These are phyloP conservation scores for Lophiotrema nucula DNA, from an alignment of 495 filamentous ascomycete genomes.

Conservation along the genomic window DNA sequence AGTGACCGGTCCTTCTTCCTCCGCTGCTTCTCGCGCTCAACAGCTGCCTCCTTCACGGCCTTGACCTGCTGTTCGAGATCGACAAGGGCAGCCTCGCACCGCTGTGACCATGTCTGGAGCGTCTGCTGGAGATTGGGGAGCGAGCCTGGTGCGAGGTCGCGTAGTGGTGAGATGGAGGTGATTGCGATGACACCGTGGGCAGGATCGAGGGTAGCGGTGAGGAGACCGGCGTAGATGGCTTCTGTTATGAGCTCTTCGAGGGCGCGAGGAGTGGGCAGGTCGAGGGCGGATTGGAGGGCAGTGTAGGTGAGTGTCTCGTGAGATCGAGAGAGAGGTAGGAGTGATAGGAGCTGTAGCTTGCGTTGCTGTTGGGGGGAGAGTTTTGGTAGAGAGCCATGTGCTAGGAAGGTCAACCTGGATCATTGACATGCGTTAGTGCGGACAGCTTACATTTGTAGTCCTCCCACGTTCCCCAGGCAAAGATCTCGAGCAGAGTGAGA, in stretches of 20 bases:
- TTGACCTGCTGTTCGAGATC: constrained; percentile 73
- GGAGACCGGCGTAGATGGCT: constrained; percentile 80
- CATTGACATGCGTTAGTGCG: no score
- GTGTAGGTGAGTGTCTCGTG: constrained; percentile 66
- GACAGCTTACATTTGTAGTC: constrained; percentile 61
- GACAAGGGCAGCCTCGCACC: constrained; percentile 70
- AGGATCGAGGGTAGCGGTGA: constrained; percentile 80
- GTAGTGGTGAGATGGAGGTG: constrained; percentile 75
- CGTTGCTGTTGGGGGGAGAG: constrained; percentile 70
- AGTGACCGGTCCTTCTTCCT: constrained; percentile 40
- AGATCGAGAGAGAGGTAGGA: constrained; percentile 69
- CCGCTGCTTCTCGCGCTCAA: constrained; percentile 47
- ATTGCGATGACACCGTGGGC: constrained; percentile 68
- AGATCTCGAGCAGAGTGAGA: constrained; percentile 80
- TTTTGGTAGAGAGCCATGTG: constrained; percentile 60
- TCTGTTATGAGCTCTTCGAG: constrained; percentile 90
- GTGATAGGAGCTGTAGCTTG: constrained; percentile 88
- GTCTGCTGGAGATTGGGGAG: constrained; percentile 64
- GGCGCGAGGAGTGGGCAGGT: constrained; percentile 62
- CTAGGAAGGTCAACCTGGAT: constrained; percentile 43
- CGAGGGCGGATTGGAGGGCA: constrained; percentile 63
- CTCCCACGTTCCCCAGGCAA: constrained; percentile 86
- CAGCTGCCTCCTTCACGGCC: constrained; percentile 53
- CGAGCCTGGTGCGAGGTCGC: constrained; percentile 72
- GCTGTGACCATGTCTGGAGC: constrained; percentile 69